Evolutionary conservation across 345 rosid genomes (phyloP), one percentile per base, ranked within the genome.

Genomic region (Diplotaxis tenuifolia): DNA sequence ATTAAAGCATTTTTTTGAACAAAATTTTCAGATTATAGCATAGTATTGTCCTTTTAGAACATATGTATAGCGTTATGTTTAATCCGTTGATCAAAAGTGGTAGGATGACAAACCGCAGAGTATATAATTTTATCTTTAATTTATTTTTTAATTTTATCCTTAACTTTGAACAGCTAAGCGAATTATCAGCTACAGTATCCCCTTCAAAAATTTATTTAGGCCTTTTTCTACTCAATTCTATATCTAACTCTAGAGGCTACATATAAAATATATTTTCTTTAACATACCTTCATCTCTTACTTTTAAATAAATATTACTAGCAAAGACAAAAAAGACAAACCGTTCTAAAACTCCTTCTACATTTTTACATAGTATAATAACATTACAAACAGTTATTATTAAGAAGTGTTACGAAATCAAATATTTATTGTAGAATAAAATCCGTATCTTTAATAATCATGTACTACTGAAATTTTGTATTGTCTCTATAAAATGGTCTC

Each of bases 191-290:
- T 68, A 22, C 11, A 31, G 28, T 11, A 28, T 15, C 27, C 16
- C 16, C 14, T 49, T 68, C 8, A 31, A 31, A 67, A n/a, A n/a
- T n/a, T 57, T 56, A 58, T 42, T 59, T 59, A 36, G 42, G 42
- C 4, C 14, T 9, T 36, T 36, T 36, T 36, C 42, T 9, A 36
- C 42, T 36, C 14, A 36, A 36, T 36, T 36, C 42, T 36, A 36
- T 10, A 36, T 36, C 11, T 36, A 36, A 40, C 47, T 40, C 1
- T 40, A 40, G 47, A 40, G 12, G 47, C 14, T 11, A 12, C 4
- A 40, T 40, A 40, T 60, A 47, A 9, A 59, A 27, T 22, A 54
- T n/a, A 5, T 14, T 20, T 21, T 40, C 47, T 40, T 14, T 40
- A 40, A 40, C 47, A 12, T 40, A 32, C 9, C 2, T 32, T 32